A percentile compares a stretch with the other conserved stretches of the same genome.
phyloP scores from a whole-genome alignment of 2,329 filamentous ascomycete species.

The Amylocarpus encephaloides region DNA sequence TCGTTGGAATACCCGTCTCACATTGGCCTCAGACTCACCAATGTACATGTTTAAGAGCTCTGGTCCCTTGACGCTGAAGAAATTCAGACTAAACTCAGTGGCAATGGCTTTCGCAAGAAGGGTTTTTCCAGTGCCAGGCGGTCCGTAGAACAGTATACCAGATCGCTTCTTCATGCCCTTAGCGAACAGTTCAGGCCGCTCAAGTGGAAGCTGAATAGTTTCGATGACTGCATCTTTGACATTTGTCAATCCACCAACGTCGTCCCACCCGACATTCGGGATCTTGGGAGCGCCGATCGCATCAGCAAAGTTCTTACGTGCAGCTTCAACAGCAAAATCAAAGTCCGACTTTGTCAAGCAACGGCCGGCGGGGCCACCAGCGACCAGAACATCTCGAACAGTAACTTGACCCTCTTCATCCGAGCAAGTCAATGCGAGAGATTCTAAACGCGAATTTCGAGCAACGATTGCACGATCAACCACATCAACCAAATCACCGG shows the following conservation, averaged over 20 bases:
- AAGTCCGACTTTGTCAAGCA: constrained; percentile 80
- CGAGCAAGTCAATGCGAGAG: constrained; percentile 50
- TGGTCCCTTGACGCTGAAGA: constrained; percentile 89
- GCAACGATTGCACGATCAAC: constrained; percentile 83
- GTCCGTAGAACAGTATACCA: constrained; percentile 86
- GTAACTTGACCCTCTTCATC: constrained; percentile 45
- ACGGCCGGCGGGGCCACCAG: constrained; percentile 73
- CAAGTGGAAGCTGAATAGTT: constrained; percentile 88
- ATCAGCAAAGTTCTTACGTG: constrained; percentile 95
- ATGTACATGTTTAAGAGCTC: constrained; percentile 96
- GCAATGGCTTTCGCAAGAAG: constrained; percentile 89
- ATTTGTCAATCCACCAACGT: constrained; percentile 86
- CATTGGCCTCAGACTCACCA: constrained; percentile 88
- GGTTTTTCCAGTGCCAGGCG: constrained; percentile 87
- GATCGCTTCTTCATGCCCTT: constrained; percentile 98
- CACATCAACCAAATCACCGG: constrained; percentile 89
- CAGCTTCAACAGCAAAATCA: constrained; percentile 87
- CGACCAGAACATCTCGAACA: constrained; percentile 76
- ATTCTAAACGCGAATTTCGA: constrained; percentile 67
- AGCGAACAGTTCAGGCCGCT: constrained; percentile 87
- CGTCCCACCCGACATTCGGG: constrained; percentile 92
- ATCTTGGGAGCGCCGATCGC: constrained; percentile 97
- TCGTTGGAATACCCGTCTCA: constrained; percentile 80
- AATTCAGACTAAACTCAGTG: constrained; percentile 89
- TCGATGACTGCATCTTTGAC: constrained; percentile 97